A percentile compares a stretch with the other conserved stretches of the same genome.
Evolutionary conservation across 163 green algal species (phyloP).

Genomic region (Coccomyxa subellipsoidea): DNA sequence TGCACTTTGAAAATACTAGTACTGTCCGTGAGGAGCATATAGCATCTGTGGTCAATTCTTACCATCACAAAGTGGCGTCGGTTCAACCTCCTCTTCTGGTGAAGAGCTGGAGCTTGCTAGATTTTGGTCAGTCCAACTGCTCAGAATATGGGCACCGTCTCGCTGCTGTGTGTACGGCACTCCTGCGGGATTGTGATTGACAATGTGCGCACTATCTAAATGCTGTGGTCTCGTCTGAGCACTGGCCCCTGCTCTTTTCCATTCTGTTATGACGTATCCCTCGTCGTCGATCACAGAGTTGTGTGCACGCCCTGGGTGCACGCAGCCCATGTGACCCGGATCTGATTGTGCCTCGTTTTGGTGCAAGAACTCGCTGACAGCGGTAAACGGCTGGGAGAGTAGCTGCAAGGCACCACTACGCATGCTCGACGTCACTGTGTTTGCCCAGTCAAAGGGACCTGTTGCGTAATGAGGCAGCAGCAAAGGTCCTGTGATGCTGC

Average conservation of each 20-base stretch:
- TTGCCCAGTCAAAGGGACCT: neutral
- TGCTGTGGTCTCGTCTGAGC: neutral
- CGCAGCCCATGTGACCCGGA: neutral
- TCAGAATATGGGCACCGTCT: conserved; percentile 6
- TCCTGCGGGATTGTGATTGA: neutral
- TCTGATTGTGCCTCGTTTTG: neutral
- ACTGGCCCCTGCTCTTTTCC: neutral
- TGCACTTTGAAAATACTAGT: too few species aligned
- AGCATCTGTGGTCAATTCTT: too few species aligned
- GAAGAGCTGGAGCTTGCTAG: neutral
- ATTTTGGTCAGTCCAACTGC: conserved; percentile 1
- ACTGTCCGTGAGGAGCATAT: too few species aligned
- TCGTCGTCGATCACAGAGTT: neutral
- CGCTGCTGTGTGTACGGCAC: neutral
- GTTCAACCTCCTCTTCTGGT: neutral
- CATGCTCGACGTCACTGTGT: neutral
- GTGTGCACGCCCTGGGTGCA: neutral
- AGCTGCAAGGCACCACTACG: neutral
- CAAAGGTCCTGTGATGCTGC: neutral
- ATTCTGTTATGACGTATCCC: neutral
- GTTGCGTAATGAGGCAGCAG: neutral
- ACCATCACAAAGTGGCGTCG: neutral
- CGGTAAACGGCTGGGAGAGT: neutral
- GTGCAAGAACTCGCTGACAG: neutral
- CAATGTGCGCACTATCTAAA: neutral